Base-by-base conservation (phyloP, 257 asterid genomes). In the Solanum etuberosum region DNA sequence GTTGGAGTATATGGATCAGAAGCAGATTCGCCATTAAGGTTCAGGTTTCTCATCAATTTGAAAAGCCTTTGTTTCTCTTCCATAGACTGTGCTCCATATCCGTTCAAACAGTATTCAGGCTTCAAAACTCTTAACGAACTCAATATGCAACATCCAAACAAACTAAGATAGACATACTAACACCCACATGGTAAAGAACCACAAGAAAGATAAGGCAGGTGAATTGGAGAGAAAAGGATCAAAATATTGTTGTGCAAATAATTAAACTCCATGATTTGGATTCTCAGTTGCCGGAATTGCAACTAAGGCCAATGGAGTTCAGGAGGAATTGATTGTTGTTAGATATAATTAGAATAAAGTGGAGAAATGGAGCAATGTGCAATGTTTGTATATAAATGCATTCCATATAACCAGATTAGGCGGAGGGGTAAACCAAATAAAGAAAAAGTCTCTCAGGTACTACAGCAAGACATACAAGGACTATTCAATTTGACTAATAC, bases 41-140 rank as follows among this genome's bases (percentile, higher is more conserved):
- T 96, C 88, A 97, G 97, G 92, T 97, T 97, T 91, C 99, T 95
- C 99, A 96, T 97, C 91, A 96, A 88, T 91, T 96, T 97, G 89
- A 93, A 93, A 89, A 97, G 95, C 91, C 98, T 94, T 89, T 97
- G 99, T 86, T 96, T 97, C 96, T 97, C 99, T 89, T 97, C 99
- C 23, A 95, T 95, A 85, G 99, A 96, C 88, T 97, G 99, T 54
- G 99, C 98, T 88, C 98, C 99, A 85, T 95, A 94, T 68, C 98
- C 98, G 98, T 90, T 80, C 68, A 80, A 80, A 80, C 85, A 80
- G 32, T 18, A 80, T 29, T n/a, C 68, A 80, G 29, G 68, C 20
- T 18, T 80, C 27, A 27, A 80, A 80, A 80, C 54, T 51, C 32
- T 16, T 46, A 80, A 29, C 3, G 16, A 27, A 27, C 84, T 43